Conservation (phyloP, 2,329 filamentous ascomycete genomes). For the Colletotrichum somersetense region DNA sequence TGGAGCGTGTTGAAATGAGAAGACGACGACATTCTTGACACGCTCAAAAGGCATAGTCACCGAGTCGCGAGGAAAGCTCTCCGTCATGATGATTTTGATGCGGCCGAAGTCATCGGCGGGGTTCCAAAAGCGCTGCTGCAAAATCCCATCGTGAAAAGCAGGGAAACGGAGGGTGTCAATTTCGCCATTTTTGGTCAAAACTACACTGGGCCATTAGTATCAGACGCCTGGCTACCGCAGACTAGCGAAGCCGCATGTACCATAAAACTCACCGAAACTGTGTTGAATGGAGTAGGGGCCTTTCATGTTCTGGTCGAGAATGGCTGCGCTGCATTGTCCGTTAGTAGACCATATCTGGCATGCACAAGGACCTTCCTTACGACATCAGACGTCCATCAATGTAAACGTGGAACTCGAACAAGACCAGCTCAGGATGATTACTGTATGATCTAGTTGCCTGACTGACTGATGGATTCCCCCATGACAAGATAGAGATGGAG, state of each 20-base stretch:
- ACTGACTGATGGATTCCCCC: constrained; percentile 73
- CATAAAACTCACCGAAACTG: constrained; percentile 54
- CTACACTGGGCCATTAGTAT: constrained; percentile 47
- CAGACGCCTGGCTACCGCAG: background rate
- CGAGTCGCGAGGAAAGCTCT: constrained; percentile 73
- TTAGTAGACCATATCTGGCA: background rate
- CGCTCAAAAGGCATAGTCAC: constrained; percentile 69
- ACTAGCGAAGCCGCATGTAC: background rate
- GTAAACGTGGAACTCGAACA: constrained; percentile 76
- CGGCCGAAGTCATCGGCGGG: constrained; percentile 78
- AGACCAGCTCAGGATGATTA: constrained; percentile 66
- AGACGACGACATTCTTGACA: constrained; percentile 79
- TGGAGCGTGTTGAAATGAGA: constrained; percentile 89
- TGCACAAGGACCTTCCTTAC: constrained; percentile 55
- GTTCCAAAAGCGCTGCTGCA: constrained; percentile 79
- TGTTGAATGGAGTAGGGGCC: constrained; percentile 66
- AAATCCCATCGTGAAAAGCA: constrained; percentile 75
- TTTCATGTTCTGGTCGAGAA: constrained; percentile 63
- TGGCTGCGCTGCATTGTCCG: constrained; percentile 56
- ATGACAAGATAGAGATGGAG: constrained; percentile 81
- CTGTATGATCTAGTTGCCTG: constrained; percentile 68
- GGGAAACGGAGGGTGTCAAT: constrained; percentile 78
- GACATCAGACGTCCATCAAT: constrained; percentile 75
- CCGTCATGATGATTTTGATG: constrained; percentile 81
- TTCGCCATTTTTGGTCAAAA: constrained; percentile 68